Evolutionary conservation across 345 rosid species (phyloP), one percentile per base, ranked within the genome.

Genomic region (Erucastrum elatum): DNA sequence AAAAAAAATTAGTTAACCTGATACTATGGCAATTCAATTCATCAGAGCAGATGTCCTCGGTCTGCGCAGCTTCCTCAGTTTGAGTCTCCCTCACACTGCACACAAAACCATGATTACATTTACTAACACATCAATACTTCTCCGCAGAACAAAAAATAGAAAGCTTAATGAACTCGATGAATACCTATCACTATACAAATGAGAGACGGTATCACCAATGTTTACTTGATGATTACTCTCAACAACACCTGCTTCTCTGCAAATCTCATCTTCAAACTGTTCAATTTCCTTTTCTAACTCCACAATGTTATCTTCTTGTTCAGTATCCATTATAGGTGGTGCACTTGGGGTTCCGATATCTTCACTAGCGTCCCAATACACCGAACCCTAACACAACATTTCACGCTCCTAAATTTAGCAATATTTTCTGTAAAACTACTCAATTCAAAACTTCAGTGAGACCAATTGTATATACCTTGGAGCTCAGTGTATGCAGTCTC

Each of bases 311-410:
- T 26, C 76, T 46, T 89, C 90, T 49, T 82, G 71, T 65, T 81
- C 88, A 59, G 13, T 85, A 74, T 85, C 94, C 84, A 84, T 63
- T 25, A 92, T 88, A 60, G 97, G 98, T 63, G 97, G 98, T 46
- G 99, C 99, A 71, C 98, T 95, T 46, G 98, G 97, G 30, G 98
- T 95, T 34, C 99, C 91, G 44, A 90, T 66, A 78, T 87, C 91
- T 65, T 72, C 87, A 4, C 61, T 46, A 46, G 2, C 39, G 55
- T 74, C 87, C 49, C 81, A 79, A 73, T 81, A 80, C 63, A 75
- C 73, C 68, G 77, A 46, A 56, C 82, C 87, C 94, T 89, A 10
- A 59, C 0, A 81, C 26, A 44, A 46, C 31, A 8, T 37, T 46
- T 60, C n/a, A n/a, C n/a, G 77, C 5, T 78, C 13, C 37, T 72